phyloP scores from a whole-genome alignment of 164 flowering plant species.

The Berberis thunbergii region DNA sequence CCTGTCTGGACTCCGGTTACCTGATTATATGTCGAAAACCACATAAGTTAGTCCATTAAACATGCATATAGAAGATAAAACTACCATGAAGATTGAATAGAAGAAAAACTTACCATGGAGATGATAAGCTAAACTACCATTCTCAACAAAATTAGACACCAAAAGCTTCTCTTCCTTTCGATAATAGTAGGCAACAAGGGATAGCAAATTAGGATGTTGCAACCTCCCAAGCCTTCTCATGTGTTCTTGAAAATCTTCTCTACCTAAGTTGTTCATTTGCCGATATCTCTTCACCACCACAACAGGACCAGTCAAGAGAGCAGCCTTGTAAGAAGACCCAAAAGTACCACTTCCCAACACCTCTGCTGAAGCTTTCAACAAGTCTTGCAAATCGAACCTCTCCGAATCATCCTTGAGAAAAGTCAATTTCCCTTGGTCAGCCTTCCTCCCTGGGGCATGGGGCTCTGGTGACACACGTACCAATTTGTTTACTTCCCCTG shows the following conservation, averaged over 20 bases:
- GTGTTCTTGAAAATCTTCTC: slow-evolving; percentile 74
- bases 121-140: slow-evolving; percentile 59
- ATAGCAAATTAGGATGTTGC: slow-evolving; percentile 55
- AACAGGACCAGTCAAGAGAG: slow-evolving; percentile 32
- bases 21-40: slow-evolving; percentile 12
- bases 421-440: slow-evolving; percentile 26
- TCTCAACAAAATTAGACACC: slow-evolving; percentile 35
- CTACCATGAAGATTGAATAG: background rate
- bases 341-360: slow-evolving; percentile 68
- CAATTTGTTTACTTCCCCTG: slow-evolving; percentile 1
- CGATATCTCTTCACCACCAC: slow-evolving; percentile 78
- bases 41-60: background rate
- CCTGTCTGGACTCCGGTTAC: slow-evolving; percentile 24
- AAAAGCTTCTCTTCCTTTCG: slow-evolving; percentile 83
- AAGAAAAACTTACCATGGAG: slow-evolving; percentile 52
- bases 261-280: slow-evolving; percentile 67
- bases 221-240: slow-evolving; percentile 76
- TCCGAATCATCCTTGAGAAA: slow-evolving; percentile 49
- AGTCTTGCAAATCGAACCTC: slow-evolving; percentile 57
- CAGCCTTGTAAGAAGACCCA: slow-evolving; percentile 76
- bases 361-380: slow-evolving; percentile 76
- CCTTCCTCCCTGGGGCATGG: slow-evolving; percentile 3
- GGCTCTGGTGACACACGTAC: slow-evolving; percentile 8
- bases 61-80: too few species aligned
- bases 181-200: slow-evolving; percentile 71